Percentiles rank a stretch among this genome's conserved stretches.
Evolutionary conservation across 179 eudicot species (phyloP).

Genomic region (Camellia oleifera): DNA sequence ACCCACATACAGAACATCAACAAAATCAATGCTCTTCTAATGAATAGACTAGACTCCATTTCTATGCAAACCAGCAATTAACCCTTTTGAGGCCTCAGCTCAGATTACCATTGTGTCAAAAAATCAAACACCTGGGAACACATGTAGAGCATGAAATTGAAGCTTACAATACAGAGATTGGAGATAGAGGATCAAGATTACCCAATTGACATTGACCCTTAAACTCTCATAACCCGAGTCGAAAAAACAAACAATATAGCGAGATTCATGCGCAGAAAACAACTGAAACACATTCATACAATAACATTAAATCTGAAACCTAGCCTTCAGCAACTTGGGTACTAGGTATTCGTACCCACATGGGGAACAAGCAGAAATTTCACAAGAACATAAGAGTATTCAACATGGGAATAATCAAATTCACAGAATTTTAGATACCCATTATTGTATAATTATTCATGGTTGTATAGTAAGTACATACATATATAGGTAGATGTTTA

Average conservation of each 20-base stretch:
- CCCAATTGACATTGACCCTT: not conserved
- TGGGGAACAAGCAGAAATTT: conserved; percentile 17
- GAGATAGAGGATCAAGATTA: conserved; percentile 12
- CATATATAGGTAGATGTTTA: not conserved
- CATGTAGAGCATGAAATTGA: not conserved
- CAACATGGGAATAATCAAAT: not conserved
- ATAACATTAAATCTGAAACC: not conserved
- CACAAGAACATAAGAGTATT: not conserved
- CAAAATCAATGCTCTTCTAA: not conserved
- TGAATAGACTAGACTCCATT: conserved; percentile 8
- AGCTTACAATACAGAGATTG: conserved; percentile 7
- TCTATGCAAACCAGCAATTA: conserved; percentile 5
- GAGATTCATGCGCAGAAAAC: not conserved
- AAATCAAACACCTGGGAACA: conserved; percentile 12
- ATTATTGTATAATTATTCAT: not conserved
- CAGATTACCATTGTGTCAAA: conserved; percentile 11
- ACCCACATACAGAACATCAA: conserved; percentile 18
- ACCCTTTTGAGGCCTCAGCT: conserved; percentile 6
- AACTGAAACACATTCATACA: not conserved
- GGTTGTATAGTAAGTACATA: not conserved
- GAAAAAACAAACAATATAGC: not conserved
- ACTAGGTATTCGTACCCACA: conserved; percentile 12
- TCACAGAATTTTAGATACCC: not conserved
- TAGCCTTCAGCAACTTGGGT: conserved; percentile 13
- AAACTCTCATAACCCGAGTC: conserved; percentile 8